Evolutionary conservation across 371 early-diverging fungal species (phyloP), one percentile per base, ranked within the genome.

Genomic region (Chytridium lagenaria): DNA sequence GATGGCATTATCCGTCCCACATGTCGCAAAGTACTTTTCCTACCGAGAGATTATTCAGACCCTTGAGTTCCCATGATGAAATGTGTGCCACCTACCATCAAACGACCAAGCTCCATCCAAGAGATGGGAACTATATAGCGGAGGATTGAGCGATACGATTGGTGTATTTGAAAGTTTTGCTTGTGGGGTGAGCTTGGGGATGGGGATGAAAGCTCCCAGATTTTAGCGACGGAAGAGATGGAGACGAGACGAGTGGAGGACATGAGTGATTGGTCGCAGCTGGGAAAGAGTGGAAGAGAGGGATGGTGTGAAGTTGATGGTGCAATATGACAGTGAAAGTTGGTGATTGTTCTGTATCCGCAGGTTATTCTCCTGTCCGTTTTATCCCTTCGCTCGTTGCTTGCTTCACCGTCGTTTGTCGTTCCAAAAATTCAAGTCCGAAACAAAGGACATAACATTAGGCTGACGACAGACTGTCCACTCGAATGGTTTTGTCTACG

Each of bases 1-100:
- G 57, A 57, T 30, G 30, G 57, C 57, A 30, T 57, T 57, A 26
- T 57, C 57, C 15, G 57, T 57, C 15, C 57, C 57, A 26, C 57
- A 57, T 23, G 57, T 57, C 26, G 57, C 57, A 57, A 57, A 57
- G 57, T 57, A 30, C 26, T 57, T 57, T 7, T 26, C 57, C 26
- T 7, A 15, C 15, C 12, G 7, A 12, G 44, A 12, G 44, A 44
- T 44, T 19, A 7, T 44, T 19, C 44, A 44, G 44, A 19, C 44
- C 44, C 12, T 12, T 19, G 12, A 44, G 44, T 12, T 7, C 19
- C 19, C 7, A 44, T 7, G 19, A 44, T 44, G 19, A 19, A 44
- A 44, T 12, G 12, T 12, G 44, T 7, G 19, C 7, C 19, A 12
- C 44, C 19, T 44, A 44, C 44, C 7, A 19, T 44, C 44, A 44